phyloP scores from a whole-genome alignment of 78 protist species.

The Dictyostelium citrinum region DNA sequence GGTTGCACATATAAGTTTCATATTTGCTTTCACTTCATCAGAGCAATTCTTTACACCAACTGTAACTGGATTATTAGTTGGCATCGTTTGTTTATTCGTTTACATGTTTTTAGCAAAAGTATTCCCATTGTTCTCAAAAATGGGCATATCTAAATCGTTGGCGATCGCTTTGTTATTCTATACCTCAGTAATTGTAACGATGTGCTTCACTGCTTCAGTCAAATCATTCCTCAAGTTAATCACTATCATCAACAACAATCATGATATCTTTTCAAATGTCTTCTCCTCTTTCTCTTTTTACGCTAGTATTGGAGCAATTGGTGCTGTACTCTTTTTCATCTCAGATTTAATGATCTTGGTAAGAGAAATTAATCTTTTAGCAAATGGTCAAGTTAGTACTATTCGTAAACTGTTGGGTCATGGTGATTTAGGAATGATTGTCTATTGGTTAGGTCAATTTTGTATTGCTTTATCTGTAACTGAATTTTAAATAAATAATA shows the following conservation, averaged over 20 bases:
- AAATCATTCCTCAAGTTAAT: slow-evolving; percentile 11
- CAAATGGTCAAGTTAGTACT: slow-evolving; percentile 12
- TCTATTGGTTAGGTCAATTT: slow-evolving; percentile 75
- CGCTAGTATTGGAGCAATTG: slow-evolving; percentile 53
- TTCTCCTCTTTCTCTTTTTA: slow-evolving; percentile 5
- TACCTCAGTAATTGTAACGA: slow-evolving; percentile 51
- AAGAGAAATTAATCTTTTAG: slow-evolving; percentile 29
- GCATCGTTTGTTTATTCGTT: slow-evolving; percentile 36
- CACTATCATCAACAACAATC: not conserved
- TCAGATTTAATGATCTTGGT: slow-evolving; percentile 48
- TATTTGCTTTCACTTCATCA: slow-evolving; percentile 54
- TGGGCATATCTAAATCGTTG: slow-evolving; percentile 1
- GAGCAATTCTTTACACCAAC: slow-evolving; percentile 53
- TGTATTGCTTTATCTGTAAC: slow-evolving; percentile 70
- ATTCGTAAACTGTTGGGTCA: slow-evolving; percentile 37
- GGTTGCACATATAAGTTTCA: slow-evolving; percentile 49
- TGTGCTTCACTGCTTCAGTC: slow-evolving; percentile 64
- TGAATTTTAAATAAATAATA: not conserved
- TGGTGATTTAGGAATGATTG: slow-evolving; percentile 68
- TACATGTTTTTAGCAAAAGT: slow-evolving; percentile 42
- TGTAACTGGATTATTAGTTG: not conserved
- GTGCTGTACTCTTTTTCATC: slow-evolving; percentile 59
- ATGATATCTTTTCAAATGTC: not conserved
- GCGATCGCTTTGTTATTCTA: slow-evolving; percentile 40
- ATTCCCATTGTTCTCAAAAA: slow-evolving; percentile 29